Conservation (phyloP, 139 green algal species). For the Auxenochlorella pyrenoidosa region DNA sequence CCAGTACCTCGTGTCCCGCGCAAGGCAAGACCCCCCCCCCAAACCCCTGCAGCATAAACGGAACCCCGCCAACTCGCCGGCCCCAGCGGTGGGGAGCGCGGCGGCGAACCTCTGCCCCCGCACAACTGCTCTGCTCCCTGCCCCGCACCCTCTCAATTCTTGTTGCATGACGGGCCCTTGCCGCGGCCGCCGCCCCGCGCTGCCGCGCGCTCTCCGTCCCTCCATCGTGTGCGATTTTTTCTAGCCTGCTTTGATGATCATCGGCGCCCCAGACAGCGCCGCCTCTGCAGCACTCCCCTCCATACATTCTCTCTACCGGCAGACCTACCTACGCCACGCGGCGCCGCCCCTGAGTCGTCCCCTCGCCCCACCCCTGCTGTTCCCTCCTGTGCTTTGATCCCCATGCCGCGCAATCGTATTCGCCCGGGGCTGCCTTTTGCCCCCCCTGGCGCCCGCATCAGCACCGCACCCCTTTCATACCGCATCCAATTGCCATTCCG, state of each 20-base stretch:
- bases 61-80: background rate
- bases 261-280: background rate
- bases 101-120: background rate
- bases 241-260: constrained; percentile 6
- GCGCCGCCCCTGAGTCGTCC: too few relatives aligned
- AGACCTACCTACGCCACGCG: too few relatives aligned
- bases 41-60: background rate
- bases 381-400: too few relatives aligned
- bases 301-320: background rate
- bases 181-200: background rate
- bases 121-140: background rate
- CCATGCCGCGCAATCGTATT: too few relatives aligned
- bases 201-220: background rate
- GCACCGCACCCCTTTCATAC: too few relatives aligned
- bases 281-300: constrained; percentile 2
- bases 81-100: background rate
- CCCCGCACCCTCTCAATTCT: background rate
- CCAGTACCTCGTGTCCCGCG: too few relatives aligned
- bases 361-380: too few relatives aligned
- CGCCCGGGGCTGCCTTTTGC: too few relatives aligned
- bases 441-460: too few relatives aligned
- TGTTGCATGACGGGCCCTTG: background rate
- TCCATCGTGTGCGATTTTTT: constrained; percentile 1
- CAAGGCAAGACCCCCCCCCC: background rate
- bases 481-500: too few relatives aligned